Percentiles rank a stretch among this genome's conserved stretches.
These are phyloP conservation scores for Helotiales sp. DNA, from an alignment of 2,329 filamentous ascomycete species.

Conservation along the genomic window DNA sequence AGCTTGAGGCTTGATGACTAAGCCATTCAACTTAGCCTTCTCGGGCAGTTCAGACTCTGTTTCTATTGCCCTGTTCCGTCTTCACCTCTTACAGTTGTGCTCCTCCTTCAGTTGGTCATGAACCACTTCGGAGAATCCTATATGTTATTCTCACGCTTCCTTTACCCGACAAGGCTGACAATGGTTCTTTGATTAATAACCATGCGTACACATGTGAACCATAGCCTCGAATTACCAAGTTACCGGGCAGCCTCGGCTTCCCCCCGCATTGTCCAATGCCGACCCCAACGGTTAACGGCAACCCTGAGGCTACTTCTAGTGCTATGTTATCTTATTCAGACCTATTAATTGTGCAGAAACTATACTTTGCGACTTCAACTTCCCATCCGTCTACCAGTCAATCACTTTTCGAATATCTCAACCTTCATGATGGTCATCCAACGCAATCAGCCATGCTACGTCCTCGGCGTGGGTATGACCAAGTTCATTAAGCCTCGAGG, in stretches of 20 bases:
- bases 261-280: background rate
- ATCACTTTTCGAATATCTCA: background rate
- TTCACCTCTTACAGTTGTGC: too few species aligned
- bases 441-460: constrained; percentile 55
- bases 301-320: too few species aligned
- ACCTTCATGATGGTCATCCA: constrained; percentile 20
- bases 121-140: too few species aligned
- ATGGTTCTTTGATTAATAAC: background rate
- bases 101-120: too few species aligned
- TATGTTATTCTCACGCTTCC: background rate
- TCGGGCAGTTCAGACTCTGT: too few species aligned
- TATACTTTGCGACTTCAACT: too few species aligned
- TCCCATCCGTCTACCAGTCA: background rate
- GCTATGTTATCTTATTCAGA: too few species aligned
- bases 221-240: background rate
- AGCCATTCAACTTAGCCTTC: too few species aligned
- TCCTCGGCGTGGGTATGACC: constrained; percentile 97
- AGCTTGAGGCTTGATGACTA: too few species aligned
- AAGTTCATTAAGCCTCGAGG: constrained; percentile 97
- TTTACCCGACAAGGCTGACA: background rate
- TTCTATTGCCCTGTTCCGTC: too few species aligned
- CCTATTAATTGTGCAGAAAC: too few species aligned
- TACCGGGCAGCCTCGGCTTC: background rate
- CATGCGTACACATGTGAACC: background rate
- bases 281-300: too few species aligned